These are phyloP conservation scores for Trichoderma parareesei DNA, from an alignment of 495 filamentous ascomycete genomes.

Conservation along the genomic window DNA sequence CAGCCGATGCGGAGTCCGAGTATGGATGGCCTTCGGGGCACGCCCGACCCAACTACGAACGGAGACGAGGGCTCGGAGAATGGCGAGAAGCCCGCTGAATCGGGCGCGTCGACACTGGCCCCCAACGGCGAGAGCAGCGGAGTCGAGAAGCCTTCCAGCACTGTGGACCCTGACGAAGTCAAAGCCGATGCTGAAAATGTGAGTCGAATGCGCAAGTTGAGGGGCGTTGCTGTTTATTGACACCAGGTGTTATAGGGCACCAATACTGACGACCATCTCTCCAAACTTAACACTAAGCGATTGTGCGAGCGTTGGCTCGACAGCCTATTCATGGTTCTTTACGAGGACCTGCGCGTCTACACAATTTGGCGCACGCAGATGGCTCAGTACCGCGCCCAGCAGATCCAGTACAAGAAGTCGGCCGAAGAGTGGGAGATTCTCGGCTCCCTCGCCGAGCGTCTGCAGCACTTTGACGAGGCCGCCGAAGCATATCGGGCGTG, in stretches of 20 bases:
- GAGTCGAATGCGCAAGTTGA: constrained; percentile 22
- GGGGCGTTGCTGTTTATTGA: background rate
- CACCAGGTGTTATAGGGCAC: constrained; percentile 23
- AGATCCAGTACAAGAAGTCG: constrained; percentile 88
- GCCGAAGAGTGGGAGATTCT: constrained; percentile 98
- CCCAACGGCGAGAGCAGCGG: constrained; percentile 35
- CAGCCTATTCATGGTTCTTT: constrained; percentile 98
- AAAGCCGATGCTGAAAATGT: constrained; percentile 73
- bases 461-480: constrained; percentile 82
- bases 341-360: constrained; percentile 95
- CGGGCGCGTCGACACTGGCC: constrained; percentile 26
- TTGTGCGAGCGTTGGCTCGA: constrained; percentile 97
- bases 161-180: constrained; percentile 70
- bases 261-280: constrained; percentile 46
- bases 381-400: constrained; percentile 82
- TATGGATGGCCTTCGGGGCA: constrained; percentile 63
- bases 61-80: constrained; percentile 37
- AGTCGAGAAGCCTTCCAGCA: constrained; percentile 74
- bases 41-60: constrained; percentile 54
- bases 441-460: constrained; percentile 80
- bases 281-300: constrained; percentile 84
- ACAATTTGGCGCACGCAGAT: constrained; percentile 99
- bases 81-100: constrained; percentile 34
- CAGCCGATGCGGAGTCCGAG: constrained; percentile 60
- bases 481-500: constrained; percentile 88